Percentiles rank a stretch among this genome's conserved stretches.
phyloP scores from a whole-genome alignment of 257 asterid species.

The Galeopsis tetrahit region DNA sequence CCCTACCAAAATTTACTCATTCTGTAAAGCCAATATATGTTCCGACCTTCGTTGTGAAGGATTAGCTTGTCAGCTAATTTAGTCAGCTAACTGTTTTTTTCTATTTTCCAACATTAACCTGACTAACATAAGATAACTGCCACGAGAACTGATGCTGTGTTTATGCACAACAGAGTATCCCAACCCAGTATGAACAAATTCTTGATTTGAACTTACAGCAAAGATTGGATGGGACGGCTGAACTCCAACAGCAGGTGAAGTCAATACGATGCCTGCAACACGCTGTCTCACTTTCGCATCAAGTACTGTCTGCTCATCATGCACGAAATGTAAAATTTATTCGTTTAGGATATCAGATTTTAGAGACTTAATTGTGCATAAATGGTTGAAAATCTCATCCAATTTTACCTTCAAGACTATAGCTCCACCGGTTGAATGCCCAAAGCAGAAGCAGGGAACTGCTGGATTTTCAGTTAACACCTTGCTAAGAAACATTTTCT shows the following conservation, averaged over 20 bases:
- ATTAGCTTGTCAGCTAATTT: background rate
- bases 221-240: constrained; percentile 93
- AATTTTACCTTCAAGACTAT: constrained; percentile 74
- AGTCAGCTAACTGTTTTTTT: background rate
- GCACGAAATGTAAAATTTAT: background rate
- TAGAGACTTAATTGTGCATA: background rate
- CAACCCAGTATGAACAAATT: background rate
- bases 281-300: constrained; percentile 72
- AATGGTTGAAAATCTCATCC: background rate
- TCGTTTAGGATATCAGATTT: background rate
- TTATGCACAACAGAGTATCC: background rate
- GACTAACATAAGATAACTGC: background rate
- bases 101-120: background rate
- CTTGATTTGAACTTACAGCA: constrained; percentile 47
- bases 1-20: background rate
- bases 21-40: too few species aligned
- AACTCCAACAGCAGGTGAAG: constrained; percentile 96
- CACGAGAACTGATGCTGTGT: background rate
- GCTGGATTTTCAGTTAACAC: constrained; percentile 67
- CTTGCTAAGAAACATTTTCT: constrained; percentile 71
- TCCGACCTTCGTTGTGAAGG: background rate
- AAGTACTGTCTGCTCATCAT: constrained; percentile 65
- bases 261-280: constrained; percentile 69
- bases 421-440: constrained; percentile 97
- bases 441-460: constrained; percentile 86